Percentiles rank a stretch among this genome's conserved stretches.
Conservation (phyloP, 108 stramenopile species). For the Nannochloropsis oceanica region DNA sequence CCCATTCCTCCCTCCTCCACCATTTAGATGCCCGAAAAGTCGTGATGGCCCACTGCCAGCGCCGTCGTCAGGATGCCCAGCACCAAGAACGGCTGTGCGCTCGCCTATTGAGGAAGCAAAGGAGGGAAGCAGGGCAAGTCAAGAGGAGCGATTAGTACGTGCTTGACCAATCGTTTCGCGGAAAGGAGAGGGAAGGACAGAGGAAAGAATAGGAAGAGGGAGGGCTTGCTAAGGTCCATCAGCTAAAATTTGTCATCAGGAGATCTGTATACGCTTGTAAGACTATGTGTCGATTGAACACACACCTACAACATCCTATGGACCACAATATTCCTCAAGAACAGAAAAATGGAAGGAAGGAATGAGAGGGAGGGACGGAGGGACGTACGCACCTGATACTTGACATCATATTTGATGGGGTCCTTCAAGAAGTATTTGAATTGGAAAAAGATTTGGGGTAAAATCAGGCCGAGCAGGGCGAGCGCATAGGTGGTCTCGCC, state of each 20-base stretch:
- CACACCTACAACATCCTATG: background rate
- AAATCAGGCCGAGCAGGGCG: conserved; percentile 53
- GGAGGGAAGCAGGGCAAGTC: background rate
- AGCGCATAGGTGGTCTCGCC: conserved; percentile 64
- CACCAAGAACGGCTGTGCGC: conserved; percentile 78
- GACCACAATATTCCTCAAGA: too few relatives aligned
- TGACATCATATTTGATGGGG: conserved; percentile 81
- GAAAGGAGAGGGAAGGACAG: background rate
- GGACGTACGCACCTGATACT: conserved; percentile 43
- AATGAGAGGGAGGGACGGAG: background rate
- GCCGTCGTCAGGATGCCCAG: conserved; percentile 82
- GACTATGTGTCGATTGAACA: too few relatives aligned
- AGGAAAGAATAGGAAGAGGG: background rate
- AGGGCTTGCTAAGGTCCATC: background rate
- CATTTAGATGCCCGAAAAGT: conserved; percentile 31
- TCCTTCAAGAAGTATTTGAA: conserved; percentile 73
- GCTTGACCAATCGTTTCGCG: too few relatives aligned
- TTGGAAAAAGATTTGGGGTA: conserved; percentile 86
- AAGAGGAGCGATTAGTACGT: background rate
- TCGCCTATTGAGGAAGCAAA: conserved; percentile 43
- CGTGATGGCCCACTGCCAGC: conserved; percentile 75
- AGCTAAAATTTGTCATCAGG: too few relatives aligned
- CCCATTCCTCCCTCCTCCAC: too few relatives aligned
- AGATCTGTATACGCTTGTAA: too few relatives aligned
- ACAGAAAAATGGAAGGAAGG: background rate